These are phyloP conservation scores for Plectranthus barbatus DNA, from an alignment of 257 asterid genomes.

Conservation along the genomic window DNA sequence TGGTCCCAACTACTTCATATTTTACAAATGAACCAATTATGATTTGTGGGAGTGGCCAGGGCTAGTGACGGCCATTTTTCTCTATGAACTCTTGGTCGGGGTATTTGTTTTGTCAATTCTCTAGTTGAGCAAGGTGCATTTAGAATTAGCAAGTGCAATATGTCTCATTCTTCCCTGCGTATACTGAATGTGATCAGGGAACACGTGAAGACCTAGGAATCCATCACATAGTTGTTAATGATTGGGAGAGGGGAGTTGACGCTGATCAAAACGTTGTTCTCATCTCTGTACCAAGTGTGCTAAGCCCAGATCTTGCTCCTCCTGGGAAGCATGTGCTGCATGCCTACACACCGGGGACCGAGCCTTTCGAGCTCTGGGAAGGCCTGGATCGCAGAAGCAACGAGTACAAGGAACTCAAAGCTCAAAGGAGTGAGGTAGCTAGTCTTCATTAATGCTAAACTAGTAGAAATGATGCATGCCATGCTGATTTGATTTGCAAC, in stretches of 20 bases:
- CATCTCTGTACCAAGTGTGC: conserved; percentile 77
- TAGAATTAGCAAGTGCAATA: no score
- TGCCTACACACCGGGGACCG: conserved; percentile 94
- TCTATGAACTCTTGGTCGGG: no score
- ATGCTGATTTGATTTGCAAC: background rate
- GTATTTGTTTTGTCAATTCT: no score
- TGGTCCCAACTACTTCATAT: no score
- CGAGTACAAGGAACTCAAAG: conserved; percentile 87
- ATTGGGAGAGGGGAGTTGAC: conserved; percentile 91
- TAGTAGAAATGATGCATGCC: no score
- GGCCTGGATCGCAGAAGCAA: conserved; percentile 77
- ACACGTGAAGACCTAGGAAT: conserved; percentile 73
- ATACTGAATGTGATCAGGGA: conserved; percentile 27
- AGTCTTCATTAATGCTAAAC: no score
- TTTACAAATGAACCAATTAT: no score
- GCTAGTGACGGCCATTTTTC: no score
- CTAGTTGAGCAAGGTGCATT: no score
- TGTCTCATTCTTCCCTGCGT: no score
- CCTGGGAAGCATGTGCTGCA: conserved; percentile 84
- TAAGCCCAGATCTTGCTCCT: conserved; percentile 83
- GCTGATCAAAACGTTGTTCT: conserved; percentile 92
- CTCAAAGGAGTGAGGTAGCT: conserved; percentile 72
- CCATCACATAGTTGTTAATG: conserved; percentile 92
- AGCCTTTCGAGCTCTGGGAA: conserved; percentile 82
- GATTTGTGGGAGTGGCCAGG: no score